Base-by-base conservation (phyloP, 805 yeast species). In the Saturnispora dispora region DNA sequence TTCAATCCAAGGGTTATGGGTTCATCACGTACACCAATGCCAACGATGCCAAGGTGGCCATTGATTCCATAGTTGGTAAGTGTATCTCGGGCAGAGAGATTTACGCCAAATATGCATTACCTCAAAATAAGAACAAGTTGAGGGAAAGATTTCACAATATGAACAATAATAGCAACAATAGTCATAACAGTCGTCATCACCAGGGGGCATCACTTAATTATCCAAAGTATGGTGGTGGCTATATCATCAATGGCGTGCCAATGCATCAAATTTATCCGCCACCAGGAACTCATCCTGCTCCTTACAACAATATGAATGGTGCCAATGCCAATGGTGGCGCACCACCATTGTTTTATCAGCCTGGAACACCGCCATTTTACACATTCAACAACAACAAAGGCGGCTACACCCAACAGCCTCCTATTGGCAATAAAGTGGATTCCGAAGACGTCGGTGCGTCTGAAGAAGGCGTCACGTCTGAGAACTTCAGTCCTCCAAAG, bases 21-120 rank as follows among this genome's bases (percentile, higher is more conserved):
- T 79, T 83, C 62, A 78, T 81, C 56, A 77, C 76, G 56, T 80
- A 83, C 57, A 72, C 78, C 47, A 69, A 74, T 53, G 79, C 81
- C 57, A 85, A 77, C 47, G 73, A 74, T 44, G 95, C 88, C 61
- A 68, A 76, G 60, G 70, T 73, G 63, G 96, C 95, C n/a, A 78
- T 65, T 28, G 58, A 53, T n/a, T 56, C 60, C 20, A 59, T 63
- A 35, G 58, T 59, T 18, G 68, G 66, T 33, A 61, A 63, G 52
- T 57, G 53, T 13, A 60, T 68, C 28, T 60, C 62, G 6, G 70
- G 64, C n/a, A 60, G 70, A 52, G 66, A 70, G 50, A 71, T 82
- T 48, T 74, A 71, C 53, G 74, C 79, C 48, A 78, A 74, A 60
- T 71, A 71, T 62, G 83, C 85, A 4, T 72, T 73, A 49, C 78